Percentiles rank a stretch among this genome's conserved stretches.
phyloP scores from a whole-genome alignment of 805 yeast species.

The Saccharomycopsis capsularis region DNA sequence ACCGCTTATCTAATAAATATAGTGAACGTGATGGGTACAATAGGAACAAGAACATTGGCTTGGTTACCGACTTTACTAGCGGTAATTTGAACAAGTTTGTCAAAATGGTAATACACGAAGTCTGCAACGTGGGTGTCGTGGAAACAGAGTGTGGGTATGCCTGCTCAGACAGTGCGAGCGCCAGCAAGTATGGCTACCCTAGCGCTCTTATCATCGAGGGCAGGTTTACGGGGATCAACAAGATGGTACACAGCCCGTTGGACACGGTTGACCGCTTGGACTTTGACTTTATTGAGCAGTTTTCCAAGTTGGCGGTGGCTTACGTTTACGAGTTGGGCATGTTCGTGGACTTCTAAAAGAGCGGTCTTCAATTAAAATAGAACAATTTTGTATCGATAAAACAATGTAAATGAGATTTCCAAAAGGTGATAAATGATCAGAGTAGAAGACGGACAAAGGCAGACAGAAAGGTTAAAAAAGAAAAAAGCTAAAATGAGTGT shows the following conservation, averaged over 20 bases:
- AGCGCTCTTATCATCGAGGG: constrained; percentile 78
- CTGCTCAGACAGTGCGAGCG: constrained; percentile 90
- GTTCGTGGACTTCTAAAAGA: neutral
- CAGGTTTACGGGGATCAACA: constrained; percentile 54
- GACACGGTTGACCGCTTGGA: constrained; percentile 81
- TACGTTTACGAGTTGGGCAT: constrained; percentile 61
- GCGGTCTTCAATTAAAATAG: too few species aligned
- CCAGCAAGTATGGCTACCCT: constrained; percentile 77
- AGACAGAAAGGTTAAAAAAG: too few species aligned
- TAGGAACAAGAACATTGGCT: constrained; percentile 38
- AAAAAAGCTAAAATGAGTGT: too few species aligned
- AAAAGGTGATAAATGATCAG: too few species aligned
- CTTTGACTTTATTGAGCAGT: constrained; percentile 73
- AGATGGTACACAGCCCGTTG: constrained; percentile 64
- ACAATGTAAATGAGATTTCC: too few species aligned
- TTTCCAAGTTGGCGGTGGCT: constrained; percentile 69
- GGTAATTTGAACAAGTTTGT: constrained; percentile 66
- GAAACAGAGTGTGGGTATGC: constrained; percentile 87
- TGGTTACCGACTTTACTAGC: constrained; percentile 59
- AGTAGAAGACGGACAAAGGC: too few species aligned
- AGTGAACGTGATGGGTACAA: constrained; percentile 23
- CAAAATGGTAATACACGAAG: constrained; percentile 42
- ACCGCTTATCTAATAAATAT: neutral
- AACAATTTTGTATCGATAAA: too few species aligned
- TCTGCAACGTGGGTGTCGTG: constrained; percentile 56